Base-by-base conservation (phyloP, 2,329 filamentous ascomycete genomes). In the Pseudogymnoascus sp. region DNA sequence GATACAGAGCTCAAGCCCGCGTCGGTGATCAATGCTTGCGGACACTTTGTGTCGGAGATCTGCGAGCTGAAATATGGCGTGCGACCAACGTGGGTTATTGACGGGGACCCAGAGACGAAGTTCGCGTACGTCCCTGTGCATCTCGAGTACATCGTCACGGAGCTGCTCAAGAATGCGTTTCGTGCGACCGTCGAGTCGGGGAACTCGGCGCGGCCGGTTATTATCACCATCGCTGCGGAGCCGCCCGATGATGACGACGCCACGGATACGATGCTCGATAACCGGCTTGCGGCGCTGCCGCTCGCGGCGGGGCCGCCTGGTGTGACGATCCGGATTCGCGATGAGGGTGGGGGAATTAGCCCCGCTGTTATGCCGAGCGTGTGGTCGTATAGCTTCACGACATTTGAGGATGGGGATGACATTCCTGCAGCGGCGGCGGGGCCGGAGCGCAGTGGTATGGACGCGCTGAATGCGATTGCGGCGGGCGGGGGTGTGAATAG, bases 341-440 rank as follows among this genome's bases (percentile, higher is more conserved):
- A 99, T 73, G 87, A 92, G n/a, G 95, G 95, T 60, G 93, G 93
- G 44, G 95, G 95, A 37, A 97, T 99, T 63, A 84, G 86, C 0
- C 90, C 93, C 0, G 90, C 93, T 14, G 87, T 95, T 29, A 78
- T 95, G 35, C 86, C 88, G 4, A 88, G 93, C 68, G 93, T 99
- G 64, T 99, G 95, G 93, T 93, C 92, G 6, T 99, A 97, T 74
- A 95, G 90, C 66, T 99, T 97, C 74, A 97, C 93, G 19, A 99
- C 95, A 0, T 97, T 97, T 75, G 88, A 85, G 63, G 82, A 87
- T 62, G 76, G 83, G 67, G 72, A 80, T 69, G 71, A 77, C 3
- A 69, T 75, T 5, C 74, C n/a, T n/a, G n/a, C 76, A 2, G 76
- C 84, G 68, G 76, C 31, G 75, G 73, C 76, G 75, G 73, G 76